Evolutionary conservation across 2,329 filamentous ascomycete species (phyloP).

Genomic region (Fusarium ramigenum): DNA sequence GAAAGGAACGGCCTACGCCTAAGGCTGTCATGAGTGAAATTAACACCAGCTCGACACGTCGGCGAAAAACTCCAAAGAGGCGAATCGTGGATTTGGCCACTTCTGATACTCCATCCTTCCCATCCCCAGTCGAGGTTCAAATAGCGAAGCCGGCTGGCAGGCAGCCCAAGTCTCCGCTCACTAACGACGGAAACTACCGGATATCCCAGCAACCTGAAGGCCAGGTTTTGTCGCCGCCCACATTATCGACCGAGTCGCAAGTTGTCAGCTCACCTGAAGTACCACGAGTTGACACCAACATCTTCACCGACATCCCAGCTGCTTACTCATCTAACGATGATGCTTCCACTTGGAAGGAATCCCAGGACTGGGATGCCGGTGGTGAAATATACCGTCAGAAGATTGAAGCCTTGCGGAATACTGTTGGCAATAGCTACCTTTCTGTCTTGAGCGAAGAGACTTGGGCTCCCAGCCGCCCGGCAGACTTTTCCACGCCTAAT

Average conservation of each 20-base stretch:
- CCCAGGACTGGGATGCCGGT: slow-evolving; percentile 70
- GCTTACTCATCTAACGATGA: slow-evolving; percentile 25
- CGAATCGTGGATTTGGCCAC: slow-evolving; percentile 73
- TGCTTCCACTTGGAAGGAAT: slow-evolving; percentile 51
- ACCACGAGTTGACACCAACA: slow-evolving; percentile 39
- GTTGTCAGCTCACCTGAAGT: slow-evolving; percentile 37
- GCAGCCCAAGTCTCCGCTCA: slow-evolving; percentile 32
- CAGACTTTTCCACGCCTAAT: slow-evolving; percentile 36
- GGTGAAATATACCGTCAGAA: slow-evolving; percentile 87
- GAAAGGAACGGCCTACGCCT: slow-evolving; percentile 67
- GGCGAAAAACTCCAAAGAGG: slow-evolving; percentile 67
- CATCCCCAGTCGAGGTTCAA: slow-evolving; percentile 44
- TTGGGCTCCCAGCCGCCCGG: slow-evolving; percentile 54
- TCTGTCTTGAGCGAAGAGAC: slow-evolving; percentile 84
- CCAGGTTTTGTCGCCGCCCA: slow-evolving; percentile 46
- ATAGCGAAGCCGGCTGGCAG: slow-evolving; percentile 27
- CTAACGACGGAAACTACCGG: slow-evolving; percentile 53
- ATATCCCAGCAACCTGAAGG: slow-evolving; percentile 55
- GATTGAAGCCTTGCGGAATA: slow-evolving; percentile 84
- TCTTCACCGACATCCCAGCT: slow-evolving; percentile 32
- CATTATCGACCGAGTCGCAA: slow-evolving; percentile 46
- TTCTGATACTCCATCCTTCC: slow-evolving; percentile 51
- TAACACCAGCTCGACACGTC: slow-evolving; percentile 67
- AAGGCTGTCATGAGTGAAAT: slow-evolving; percentile 66
- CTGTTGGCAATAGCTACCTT: slow-evolving; percentile 88